Base-by-base conservation (phyloP, 148 eudicot species). In the Cornus controversa region DNA sequence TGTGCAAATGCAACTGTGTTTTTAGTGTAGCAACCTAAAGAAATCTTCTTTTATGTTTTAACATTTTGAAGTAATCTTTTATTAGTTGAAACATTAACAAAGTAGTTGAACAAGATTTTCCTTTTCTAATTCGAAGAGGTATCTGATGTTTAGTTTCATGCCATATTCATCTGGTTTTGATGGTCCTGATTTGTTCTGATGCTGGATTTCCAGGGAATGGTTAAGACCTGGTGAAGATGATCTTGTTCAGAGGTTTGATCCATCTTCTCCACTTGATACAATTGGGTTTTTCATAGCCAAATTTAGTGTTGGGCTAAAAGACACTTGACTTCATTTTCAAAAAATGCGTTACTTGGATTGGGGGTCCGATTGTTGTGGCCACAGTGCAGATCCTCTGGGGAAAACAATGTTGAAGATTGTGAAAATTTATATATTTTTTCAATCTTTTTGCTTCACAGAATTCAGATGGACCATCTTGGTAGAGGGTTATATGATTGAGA, bases 281-380 rank as follows among this genome's bases (percentile, higher is more conserved):
- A 94, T 94, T 22, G 98, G 98, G 15, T 94, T 94, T 77, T 94
- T 94, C 84, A 92, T 94, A 76, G 98, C 98, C 58, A 94, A 94
- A 84, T 94, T 94, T 31, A 80, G 78, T 57, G 97, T 94, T 79
- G 97, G 92, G 34, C 71, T 82, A 80, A 90, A 91, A 84, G 88
- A 89, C 57, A 58, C 67, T 37, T 84, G 74, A 83, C 22, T 47
- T 77, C 47, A 50, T 81, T 65, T 20, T 2, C 8, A 45, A 8
- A 36, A 66, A 42, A 42, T 1, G 24, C 5, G 26, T 73, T 13
- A 14, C 50, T 45, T 50, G 57, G 57, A 40, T 40, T 40, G 45
- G 57, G 57, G 57, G 14, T 11, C 18, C 14, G 50, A 11, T 16
- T 13, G 4, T 50, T 50, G 57, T 11, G 57, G 45, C 45, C 4